A percentile compares a stretch with the other conserved stretches of the same genome.
Evolutionary conservation across 768 basidiomycete species (phyloP).

Genomic region (Sporobolomyces pararoseus): DNA sequence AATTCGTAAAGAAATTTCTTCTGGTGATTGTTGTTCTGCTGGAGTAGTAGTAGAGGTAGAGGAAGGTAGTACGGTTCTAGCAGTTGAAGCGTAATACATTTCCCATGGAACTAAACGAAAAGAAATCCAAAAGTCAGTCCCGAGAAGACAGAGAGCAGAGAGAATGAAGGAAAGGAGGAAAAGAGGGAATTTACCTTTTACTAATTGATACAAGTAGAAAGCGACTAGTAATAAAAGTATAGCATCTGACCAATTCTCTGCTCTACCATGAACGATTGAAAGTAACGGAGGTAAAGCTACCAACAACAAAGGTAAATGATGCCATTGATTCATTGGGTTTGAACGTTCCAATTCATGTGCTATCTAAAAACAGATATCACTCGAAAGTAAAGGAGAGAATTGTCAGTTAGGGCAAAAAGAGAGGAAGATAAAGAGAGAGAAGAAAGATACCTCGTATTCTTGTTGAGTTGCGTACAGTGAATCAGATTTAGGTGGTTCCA

Average conservation of each 20-base stretch:
- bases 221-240: conserved; percentile 45
- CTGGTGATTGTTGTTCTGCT: too few species aligned
- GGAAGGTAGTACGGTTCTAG: conserved; percentile 38
- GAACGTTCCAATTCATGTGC: conserved; percentile 21
- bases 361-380: background rate
- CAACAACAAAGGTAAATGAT: conserved; percentile 46
- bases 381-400: background rate
- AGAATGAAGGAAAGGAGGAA: background rate
- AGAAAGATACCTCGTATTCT: conserved; percentile 11
- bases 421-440: background rate
- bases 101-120: conserved; percentile 45
- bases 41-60: background rate
- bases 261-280: conserved; percentile 43
- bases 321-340: conserved; percentile 7
- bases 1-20: too few species aligned
- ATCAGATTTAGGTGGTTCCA: conserved; percentile 20
- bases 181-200: conserved; percentile 37
- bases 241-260: conserved; percentile 46
- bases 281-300: conserved; percentile 45
- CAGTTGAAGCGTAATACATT: conserved; percentile 46
- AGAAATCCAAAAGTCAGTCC: background rate
- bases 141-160: background rate
- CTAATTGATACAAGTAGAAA: conserved; percentile 47
- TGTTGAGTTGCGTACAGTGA: conserved; percentile 25
- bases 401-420: too few species aligned